Base-by-base conservation (phyloP, 768 basidiomycete genomes). In the Podaxis sp. region DNA sequence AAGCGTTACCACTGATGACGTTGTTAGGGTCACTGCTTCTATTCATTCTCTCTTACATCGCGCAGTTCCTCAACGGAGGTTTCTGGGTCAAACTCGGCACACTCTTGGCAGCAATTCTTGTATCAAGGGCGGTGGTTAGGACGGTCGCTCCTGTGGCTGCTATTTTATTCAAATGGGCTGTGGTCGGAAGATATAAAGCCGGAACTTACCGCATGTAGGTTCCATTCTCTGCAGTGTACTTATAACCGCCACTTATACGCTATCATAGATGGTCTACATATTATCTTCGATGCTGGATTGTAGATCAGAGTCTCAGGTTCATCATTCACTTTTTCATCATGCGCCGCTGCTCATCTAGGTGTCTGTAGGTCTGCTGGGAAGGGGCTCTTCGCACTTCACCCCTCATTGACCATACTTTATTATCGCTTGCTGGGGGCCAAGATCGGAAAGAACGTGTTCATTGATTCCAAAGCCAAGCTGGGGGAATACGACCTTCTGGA, bases 401-500 rank as follows among this genome's bases (percentile, higher is more conserved):
- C 79, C 2, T 66, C 67, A 5, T 64, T 79, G 41, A 71, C 76
- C 54, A 70, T 73, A 8, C 62, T 81, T 1, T 81, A 82, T 70
- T 80, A 77, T 67, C 79, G 80, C 8, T 66, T 81, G 8, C 74
- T 82, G 13, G 81, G 81, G 1, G 80, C 81, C 7, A 72, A 67
- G 40, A 77, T 82, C 37, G 81, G 80, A 19, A 69, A 70, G 29
- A 70, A 75, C 59, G 81, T 82, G 17, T 58, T 59, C 38, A 78
- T 82, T 47, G 75, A 76, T 51, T 71, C 76, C 43, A 69, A 67
- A n/a, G 76, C 77, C 0, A 70, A 66, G n/a, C 70, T 82, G 2
- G 77, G 74, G 38, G 81, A 82, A 68, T 77, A 68, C 67, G 81
- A 82, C 60, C 71, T 82, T n/a, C 67, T 82, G 27, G 75, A 73